Conservation (phyloP, 1,284 basidiomycete species). For the Apiotrichum domesticum region DNA sequence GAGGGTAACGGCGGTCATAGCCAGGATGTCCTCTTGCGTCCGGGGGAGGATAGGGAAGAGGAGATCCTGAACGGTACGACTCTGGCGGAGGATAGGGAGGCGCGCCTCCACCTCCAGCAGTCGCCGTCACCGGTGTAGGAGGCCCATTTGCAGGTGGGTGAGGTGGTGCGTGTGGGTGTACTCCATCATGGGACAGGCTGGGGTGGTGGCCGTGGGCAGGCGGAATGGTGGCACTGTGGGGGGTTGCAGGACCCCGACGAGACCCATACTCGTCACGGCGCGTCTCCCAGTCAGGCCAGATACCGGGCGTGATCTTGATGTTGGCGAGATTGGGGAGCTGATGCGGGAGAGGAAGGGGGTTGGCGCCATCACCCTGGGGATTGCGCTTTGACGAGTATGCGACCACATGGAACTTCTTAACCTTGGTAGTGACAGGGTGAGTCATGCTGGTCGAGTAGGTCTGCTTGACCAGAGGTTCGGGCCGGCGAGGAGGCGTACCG, state of each 20-base stretch:
- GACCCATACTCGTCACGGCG: slow-evolving; percentile 28
- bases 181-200: not conserved
- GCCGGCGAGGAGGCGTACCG: slow-evolving; percentile 17
- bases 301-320: slow-evolving; percentile 35
- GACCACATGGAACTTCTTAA: slow-evolving; percentile 45
- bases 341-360: slow-evolving; percentile 38
- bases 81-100: slow-evolving; percentile 12
- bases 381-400: slow-evolving; percentile 44
- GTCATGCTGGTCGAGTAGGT: slow-evolving; percentile 45
- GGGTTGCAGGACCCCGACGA: slow-evolving; percentile 9
- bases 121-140: slow-evolving; percentile 16
- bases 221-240: slow-evolving; percentile 7
- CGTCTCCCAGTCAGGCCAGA: slow-evolving; percentile 45
- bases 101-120: slow-evolving; percentile 1
- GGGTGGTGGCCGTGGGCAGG: slow-evolving; percentile 7
- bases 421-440: slow-evolving; percentile 35
- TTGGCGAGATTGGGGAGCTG: slow-evolving; percentile 37
- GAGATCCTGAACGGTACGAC: slow-evolving; percentile 14
- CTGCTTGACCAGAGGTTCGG: slow-evolving; percentile 43
- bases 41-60: slow-evolving; percentile 1
- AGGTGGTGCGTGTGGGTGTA: slow-evolving; percentile 11
- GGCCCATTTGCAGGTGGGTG: slow-evolving; percentile 10
- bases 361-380: slow-evolving; percentile 38
- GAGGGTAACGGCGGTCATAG: slow-evolving; percentile 10
- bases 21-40: slow-evolving; percentile 1